Evolutionary conservation across 768 basidiomycete genomes (phyloP).

Genomic region (Tulasnella sp.): DNA sequence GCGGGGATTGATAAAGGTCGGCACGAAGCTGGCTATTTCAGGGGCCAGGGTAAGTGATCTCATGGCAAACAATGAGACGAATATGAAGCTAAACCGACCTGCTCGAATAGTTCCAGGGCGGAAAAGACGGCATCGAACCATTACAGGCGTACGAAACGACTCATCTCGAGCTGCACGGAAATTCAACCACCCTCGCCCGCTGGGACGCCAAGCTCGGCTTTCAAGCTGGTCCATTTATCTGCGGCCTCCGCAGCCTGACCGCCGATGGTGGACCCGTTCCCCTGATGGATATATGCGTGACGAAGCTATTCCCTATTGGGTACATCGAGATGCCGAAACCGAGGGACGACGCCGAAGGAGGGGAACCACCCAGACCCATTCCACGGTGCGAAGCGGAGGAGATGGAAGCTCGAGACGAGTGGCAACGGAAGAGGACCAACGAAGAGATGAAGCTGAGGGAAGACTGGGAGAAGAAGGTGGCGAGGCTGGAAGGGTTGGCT

Average conservation of each 20-base stretch:
- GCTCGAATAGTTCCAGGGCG: constrained; percentile 62
- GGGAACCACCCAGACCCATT: constrained; percentile 53
- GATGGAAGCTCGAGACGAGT: constrained; percentile 57
- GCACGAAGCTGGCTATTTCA: constrained; percentile 79
- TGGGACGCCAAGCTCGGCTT: constrained; percentile 93
- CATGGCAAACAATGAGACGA: neutral
- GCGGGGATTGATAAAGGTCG: constrained; percentile 67
- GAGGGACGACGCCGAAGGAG: constrained; percentile 43
- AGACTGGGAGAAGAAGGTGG: constrained; percentile 60
- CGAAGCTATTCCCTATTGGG: constrained; percentile 75
- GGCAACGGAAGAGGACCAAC: constrained; percentile 69
- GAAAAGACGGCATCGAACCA: constrained; percentile 78
- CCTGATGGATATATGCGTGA: constrained; percentile 72
- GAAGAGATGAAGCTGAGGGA: constrained; percentile 62
- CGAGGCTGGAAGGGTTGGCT: constrained; percentile 60
- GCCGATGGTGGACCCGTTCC: constrained; percentile 79
- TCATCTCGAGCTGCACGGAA: constrained; percentile 71
- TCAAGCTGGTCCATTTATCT: constrained; percentile 62
- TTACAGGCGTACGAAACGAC: constrained; percentile 76
- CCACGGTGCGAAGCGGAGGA: constrained; percentile 77
- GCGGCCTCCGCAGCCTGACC: constrained; percentile 77
- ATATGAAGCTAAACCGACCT: constrained; percentile 26
- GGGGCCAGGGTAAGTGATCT: constrained; percentile 70
- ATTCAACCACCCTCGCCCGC: constrained; percentile 80
- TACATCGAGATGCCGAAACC: constrained; percentile 65